Conservation (phyloP, 805 yeast species). For the Myxozyma mucilagina region DNA sequence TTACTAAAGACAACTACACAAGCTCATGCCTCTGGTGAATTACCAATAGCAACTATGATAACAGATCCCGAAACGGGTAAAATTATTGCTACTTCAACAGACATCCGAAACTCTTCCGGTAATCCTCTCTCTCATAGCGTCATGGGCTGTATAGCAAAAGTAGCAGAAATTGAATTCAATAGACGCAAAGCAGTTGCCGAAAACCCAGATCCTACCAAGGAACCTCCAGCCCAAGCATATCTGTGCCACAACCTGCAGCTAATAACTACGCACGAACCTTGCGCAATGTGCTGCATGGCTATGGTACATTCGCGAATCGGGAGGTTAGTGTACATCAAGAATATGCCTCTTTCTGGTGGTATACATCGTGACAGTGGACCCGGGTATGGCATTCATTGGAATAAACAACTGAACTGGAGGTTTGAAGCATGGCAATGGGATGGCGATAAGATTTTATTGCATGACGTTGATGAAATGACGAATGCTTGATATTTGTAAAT, state of each 20-base stretch:
- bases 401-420: conserved; percentile 78
- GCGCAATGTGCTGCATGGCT: conserved; percentile 97
- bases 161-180: conserved; percentile 57
- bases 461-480: conserved; percentile 16
- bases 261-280: conserved; percentile 92
- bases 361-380: conserved; percentile 59
- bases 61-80: conserved; percentile 55
- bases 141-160: conserved; percentile 65
- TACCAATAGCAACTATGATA: conserved; percentile 60
- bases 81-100: conserved; percentile 46
- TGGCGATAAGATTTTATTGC: conserved; percentile 37
- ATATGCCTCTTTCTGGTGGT: conserved; percentile 55
- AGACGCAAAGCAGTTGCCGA: conserved; percentile 40
- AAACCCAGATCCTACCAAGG: neutral
- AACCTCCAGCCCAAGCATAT: conserved; percentile 44
- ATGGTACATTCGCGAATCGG: conserved; percentile 83
- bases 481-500: conserved; percentile 10
- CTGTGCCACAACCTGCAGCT: conserved; percentile 76
- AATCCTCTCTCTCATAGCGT: conserved; percentile 72
- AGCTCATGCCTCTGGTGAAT: conserved; percentile 21
- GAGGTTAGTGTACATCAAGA: conserved; percentile 60
- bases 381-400: conserved; percentile 72
- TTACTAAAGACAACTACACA: conserved; percentile 37
- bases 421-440: conserved; percentile 81
- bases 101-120: conserved; percentile 42